Evolutionary conservation across 208 protist genomes (phyloP), one percentile per base, ranked within the genome.

Genomic region (Acanthamoeba healyi): DNA sequence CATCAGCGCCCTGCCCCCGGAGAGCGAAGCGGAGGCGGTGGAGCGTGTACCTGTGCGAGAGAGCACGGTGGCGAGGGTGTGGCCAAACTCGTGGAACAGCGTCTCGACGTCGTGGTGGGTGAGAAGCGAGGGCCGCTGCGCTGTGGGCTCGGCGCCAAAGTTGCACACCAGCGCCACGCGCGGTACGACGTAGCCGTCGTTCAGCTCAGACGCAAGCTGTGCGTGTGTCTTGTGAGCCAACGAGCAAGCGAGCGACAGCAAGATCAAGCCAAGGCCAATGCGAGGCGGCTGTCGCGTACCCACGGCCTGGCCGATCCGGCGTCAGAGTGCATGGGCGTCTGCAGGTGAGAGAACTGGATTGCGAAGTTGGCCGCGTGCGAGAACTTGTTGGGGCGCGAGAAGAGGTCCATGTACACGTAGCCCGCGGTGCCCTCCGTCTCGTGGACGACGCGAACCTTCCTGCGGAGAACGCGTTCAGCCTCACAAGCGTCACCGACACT

Each of bases 81-180:
- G 94, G 17, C 94, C 94, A 42, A 95, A 93, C 51, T 95, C 94
- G 58, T 95, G 94, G 74, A 95, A 95, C 4, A 95, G 34, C 5
- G 94, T 95, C 29, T 90, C 74, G 12, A 95, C 56, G 24, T 95
- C 82, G 46, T 29, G 32, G 70, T 94, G 81, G 14, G n/a, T 17
- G 24, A 95, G 86, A 32, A 95, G 88, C 15, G 92, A 49, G 14
- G 86, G 86, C 9, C 61, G 86, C 34, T 65, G 32, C 2, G 44
- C 51, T 15, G 81, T 56, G 5, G 46, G 42, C 6, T 12, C 44
- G 44, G 19, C n/a, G 15, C 14, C 19, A 36, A 89, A 89, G 26
- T 58, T 65, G 54, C 81, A 89, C 26, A 65, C 81, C 26, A 89
- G 38, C 17, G 81, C 81, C 81, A 89, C 81, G 10, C 54, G 44